phyloP scores from a whole-genome alignment of 768 basidiomycete genomes.

The Tulasnella sp. region DNA sequence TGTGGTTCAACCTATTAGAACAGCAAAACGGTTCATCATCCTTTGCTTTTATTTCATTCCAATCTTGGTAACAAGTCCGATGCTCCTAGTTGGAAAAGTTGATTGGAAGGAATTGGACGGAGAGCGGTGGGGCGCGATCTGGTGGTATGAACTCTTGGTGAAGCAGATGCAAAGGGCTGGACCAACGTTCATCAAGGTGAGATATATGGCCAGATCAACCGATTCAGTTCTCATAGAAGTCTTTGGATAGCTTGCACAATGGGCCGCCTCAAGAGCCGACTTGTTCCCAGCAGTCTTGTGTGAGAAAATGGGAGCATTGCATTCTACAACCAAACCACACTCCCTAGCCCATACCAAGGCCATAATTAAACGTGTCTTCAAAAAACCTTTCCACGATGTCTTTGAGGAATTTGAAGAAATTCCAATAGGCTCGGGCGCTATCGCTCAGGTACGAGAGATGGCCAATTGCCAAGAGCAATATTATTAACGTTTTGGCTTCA shows the following conservation, averaged over 20 bases:
- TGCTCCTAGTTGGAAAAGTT: conserved; percentile 53
- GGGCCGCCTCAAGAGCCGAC: conserved; percentile 93
- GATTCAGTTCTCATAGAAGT: neutral
- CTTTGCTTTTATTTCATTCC: conserved; percentile 77
- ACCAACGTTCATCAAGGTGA: conserved; percentile 96
- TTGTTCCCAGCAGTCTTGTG: conserved; percentile 83
- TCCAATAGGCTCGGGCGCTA: conserved; percentile 97
- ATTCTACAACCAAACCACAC: conserved; percentile 80
- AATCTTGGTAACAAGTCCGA: conserved; percentile 69
- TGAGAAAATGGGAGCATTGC: conserved; percentile 67
- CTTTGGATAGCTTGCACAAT: conserved; percentile 69
- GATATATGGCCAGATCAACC: conserved; percentile 16
- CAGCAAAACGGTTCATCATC: conserved; percentile 67
- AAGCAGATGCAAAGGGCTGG: conserved; percentile 87
- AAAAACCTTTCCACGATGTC: conserved; percentile 68
- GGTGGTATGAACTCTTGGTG: conserved; percentile 94
- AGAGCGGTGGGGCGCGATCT: conserved; percentile 84
- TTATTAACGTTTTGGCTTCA: conserved; percentile 22
- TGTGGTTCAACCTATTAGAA: conserved; percentile 77
- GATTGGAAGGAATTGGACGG: conserved; percentile 45
- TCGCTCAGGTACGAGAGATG: conserved; percentile 79
- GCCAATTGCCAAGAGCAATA: neutral
- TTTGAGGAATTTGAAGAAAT: conserved; percentile 78
- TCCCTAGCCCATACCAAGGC: conserved; percentile 61
- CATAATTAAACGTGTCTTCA: conserved; percentile 75